Base-by-base conservation (phyloP, 495 filamentous ascomycete species). In the Mycothermus thermophilus region DNA sequence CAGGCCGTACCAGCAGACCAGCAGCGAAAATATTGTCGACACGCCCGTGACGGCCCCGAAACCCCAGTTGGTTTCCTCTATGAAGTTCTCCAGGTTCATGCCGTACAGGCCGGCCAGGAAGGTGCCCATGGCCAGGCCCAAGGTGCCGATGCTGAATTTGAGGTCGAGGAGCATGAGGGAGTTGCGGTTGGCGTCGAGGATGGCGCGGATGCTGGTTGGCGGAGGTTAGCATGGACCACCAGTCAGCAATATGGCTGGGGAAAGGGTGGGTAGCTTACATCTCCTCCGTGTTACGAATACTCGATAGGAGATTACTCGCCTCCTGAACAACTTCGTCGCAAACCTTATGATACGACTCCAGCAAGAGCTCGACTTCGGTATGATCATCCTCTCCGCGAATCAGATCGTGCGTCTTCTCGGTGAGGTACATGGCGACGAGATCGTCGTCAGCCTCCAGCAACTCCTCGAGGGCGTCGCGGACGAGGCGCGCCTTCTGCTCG, bases 1-100 rank as follows among this genome's bases (percentile, higher is more conserved):
- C 13, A 96, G 63, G 4, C 88, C 86, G 54, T 83, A 92, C 25
- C 66, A 63, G 57, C 79, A 84, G 35, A 92, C 83, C 7, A 84
- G 40, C 24, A 72, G 71, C 10, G 79, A 80, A 57, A 90, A 76
- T 32, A 79, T 58, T 38, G 81, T 68, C 37, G 79, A 87, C 43
- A 69, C 66, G 10, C 57, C 64, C 3, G 76, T 81, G 41, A 96
- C 76, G 27, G 69, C 74, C 18, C 67, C 63, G 55, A 97, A 95
- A 8, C 87, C 90, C 48, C 86, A 66, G 55, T 84, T 75, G n/a
- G 82, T 83, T 57, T 96, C 90, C 63, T 97, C 90, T 43, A 96
- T 79, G 57, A 96, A 97, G 58, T 96, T 96, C 52, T 93, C 92
- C 42, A 97, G 66, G 60, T 97, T 97, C 87, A 95, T 95, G 46